Evolutionary conservation across 495 filamentous ascomycete species (phyloP).

Genomic region (Lentithecium fluviatile): DNA sequence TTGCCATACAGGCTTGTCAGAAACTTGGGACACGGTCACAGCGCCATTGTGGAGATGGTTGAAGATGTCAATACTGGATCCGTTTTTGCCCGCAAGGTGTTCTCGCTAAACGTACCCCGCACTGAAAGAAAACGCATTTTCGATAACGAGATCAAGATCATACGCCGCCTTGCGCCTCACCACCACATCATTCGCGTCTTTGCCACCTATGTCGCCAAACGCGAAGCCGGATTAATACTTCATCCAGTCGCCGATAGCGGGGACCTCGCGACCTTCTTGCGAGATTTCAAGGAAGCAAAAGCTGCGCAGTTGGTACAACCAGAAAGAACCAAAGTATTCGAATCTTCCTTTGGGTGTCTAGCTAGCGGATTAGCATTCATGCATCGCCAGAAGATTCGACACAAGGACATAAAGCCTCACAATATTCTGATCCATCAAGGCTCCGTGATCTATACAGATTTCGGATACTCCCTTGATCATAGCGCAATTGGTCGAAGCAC

Average conservation of each 20-base stretch:
- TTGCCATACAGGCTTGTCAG: not conserved
- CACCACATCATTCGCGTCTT: conserved; percentile 14
- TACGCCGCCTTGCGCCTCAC: conserved; percentile 7
- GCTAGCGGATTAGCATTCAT: not conserved
- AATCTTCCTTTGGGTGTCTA: not conserved
- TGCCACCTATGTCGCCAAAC: conserved; percentile 13
- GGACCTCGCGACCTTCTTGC: not conserved
- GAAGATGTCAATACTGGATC: conserved; percentile 1
- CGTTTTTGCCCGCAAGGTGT: not conserved
- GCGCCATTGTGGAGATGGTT: conserved; percentile 2
- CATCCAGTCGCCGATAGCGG: conserved; percentile 6
- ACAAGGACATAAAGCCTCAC: conserved; percentile 17
- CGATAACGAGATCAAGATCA: conserved; percentile 20
- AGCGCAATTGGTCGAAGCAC: not conserved
- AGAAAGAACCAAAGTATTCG: not conserved
- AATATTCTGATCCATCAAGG: conserved; percentile 16
- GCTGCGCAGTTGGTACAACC: not conserved
- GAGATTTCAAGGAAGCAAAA: not conserved
- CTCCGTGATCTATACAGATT: conserved; percentile 7
- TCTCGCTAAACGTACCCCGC: not conserved
- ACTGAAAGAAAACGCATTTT: not conserved
- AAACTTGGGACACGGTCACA: conserved; percentile 1
- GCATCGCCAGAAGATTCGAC: conserved; percentile 4
- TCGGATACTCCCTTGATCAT: conserved; percentile 4
- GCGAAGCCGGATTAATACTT: conserved; percentile 4